Evolutionary conservation across 768 basidiomycete genomes (phyloP), one percentile per base, ranked within the genome.

Genomic region (Tubosaeta brunneosetosa): DNA sequence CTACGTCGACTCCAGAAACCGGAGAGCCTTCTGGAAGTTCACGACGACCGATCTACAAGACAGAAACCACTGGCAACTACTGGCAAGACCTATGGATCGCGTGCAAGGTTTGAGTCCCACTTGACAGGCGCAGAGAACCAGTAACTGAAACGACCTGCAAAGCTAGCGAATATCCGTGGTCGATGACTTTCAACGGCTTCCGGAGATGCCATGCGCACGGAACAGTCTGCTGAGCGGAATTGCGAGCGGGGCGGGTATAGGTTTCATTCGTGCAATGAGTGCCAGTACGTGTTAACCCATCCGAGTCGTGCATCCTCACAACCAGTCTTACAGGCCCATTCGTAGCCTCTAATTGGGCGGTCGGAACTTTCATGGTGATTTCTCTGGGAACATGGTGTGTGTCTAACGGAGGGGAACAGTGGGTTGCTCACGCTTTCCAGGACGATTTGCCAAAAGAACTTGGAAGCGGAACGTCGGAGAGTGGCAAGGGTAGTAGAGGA

Each of bases 151-250:
- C 42, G 47, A 44, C 52, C n/a, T 53, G 55, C 54, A 41, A 74
- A 74, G 73, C 61, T 69, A 79, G 78, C 76, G 73, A 64, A 58
- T 80, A 60, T 76, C 75, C 22, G 47, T 74, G 14, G 60, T 59
- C 51, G 74, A 80, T 57, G 86, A 86, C 66, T 71, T 83, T 16
- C 72, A 75, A 55, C 77, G 81, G 63, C 76, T 91, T 45, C 75
- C 77, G 47, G 81, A 88, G 59, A 76, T 90, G 11, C 90, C 88
- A 3, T 92, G 90, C 62, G 86, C 85, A 44, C 77, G 91, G 34
- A 85, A 80, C 54, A 86, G 86, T 63, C 70, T 92, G 34, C 70
- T 92, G 57, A 80, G 77, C 47, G 90, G 90, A 13, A 91, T 92
- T 59, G 85, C 83, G n/a, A 83, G 85, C 52, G 90, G 90, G 13